Evolutionary conservation across 805 yeast species (phyloP).

Genomic region (Wickerhamomyces chaumierensis): DNA sequence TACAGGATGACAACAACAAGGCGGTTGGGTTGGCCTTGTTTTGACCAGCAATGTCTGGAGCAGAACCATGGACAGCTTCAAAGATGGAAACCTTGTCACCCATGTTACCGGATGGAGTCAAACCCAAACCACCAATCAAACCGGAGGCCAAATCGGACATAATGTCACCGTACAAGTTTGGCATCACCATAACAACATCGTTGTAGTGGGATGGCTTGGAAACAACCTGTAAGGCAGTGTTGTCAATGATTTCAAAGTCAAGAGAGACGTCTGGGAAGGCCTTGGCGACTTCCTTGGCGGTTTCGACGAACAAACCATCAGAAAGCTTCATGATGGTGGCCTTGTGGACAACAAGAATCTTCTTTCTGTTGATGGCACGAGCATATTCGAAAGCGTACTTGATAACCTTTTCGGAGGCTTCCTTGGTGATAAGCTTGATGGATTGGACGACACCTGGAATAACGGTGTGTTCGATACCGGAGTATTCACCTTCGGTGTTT

Average conservation of each 20-base stretch:
- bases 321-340: conserved; percentile 97
- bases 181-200: conserved; percentile 90
- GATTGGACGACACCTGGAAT: conserved; percentile 98
- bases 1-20: conserved; percentile 83
- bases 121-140: conserved; percentile 96
- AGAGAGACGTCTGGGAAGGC: conserved; percentile 87
- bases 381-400: conserved; percentile 98
- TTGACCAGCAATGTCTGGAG: conserved; percentile 99
- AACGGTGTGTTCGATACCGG: conserved; percentile 97
- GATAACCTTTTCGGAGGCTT: conserved; percentile 93
- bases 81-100: conserved; percentile 96
- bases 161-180: conserved; percentile 98
- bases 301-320: conserved; percentile 90
- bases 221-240: conserved; percentile 86
- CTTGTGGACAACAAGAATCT: conserved; percentile 92
- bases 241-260: conserved; percentile 84
- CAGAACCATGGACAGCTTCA: conserved; percentile 99
- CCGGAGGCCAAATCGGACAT: conserved; percentile 97
- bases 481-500: conserved; percentile 99
- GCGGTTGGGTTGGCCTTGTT: conserved; percentile 99
- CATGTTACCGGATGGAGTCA: conserved; percentile 99
- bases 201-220: conserved; percentile 78
- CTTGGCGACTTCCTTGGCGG: conserved; percentile 80
- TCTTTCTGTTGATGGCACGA: conserved; percentile 72
- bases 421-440: conserved; percentile 91